A percentile compares a stretch with the other conserved stretches of the same genome.
Evolutionary conservation across 2,329 filamentous ascomycete species (phyloP).

Genomic region (Neofusicoccum umdonicola): DNA sequence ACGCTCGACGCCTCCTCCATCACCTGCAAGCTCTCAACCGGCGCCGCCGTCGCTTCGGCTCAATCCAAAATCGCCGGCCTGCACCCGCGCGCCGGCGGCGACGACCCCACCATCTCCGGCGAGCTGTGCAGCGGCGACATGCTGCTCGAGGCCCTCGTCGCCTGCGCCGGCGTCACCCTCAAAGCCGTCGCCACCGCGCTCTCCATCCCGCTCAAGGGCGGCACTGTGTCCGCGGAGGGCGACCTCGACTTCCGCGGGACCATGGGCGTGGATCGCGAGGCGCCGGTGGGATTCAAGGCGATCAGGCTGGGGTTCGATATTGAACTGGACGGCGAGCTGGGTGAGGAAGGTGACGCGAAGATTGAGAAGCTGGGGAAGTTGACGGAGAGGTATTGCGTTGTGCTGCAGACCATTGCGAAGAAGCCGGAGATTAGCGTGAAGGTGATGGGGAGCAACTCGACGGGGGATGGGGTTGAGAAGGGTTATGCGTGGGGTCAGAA

Average conservation of each 20-base stretch:
- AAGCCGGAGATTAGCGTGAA: background rate
- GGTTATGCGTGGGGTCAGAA: background rate
- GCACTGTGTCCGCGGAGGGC: constrained; percentile 45
- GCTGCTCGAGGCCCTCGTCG: constrained; percentile 51
- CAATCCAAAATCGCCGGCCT: constrained; percentile 37
- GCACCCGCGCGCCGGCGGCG: constrained; percentile 48
- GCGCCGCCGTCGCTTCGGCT: constrained; percentile 38
- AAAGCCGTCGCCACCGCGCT: constrained; percentile 51
- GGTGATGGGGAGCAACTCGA: background rate
- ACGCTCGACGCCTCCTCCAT: constrained; percentile 46
- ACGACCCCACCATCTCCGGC: constrained; percentile 39
- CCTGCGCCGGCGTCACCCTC: constrained; percentile 51
- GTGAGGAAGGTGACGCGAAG: constrained; percentile 41
- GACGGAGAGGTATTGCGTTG: constrained; percentile 51
- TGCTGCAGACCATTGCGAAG: constrained; percentile 12
- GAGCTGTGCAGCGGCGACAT: constrained; percentile 52
- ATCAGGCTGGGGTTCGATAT: constrained; percentile 44
- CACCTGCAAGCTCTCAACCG: constrained; percentile 47
- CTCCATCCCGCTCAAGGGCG: constrained; percentile 42
- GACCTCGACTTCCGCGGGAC: constrained; percentile 52
- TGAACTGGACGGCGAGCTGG: background rate
- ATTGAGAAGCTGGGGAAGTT: constrained; percentile 47
- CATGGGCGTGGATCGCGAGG: constrained; percentile 47
- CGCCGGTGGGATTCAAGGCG: constrained; percentile 48
- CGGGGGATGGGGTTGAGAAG: constrained; percentile 22